Evolutionary conservation across 768 basidiomycete genomes (phyloP).

Genomic region (Suillus spraguei): DNA sequence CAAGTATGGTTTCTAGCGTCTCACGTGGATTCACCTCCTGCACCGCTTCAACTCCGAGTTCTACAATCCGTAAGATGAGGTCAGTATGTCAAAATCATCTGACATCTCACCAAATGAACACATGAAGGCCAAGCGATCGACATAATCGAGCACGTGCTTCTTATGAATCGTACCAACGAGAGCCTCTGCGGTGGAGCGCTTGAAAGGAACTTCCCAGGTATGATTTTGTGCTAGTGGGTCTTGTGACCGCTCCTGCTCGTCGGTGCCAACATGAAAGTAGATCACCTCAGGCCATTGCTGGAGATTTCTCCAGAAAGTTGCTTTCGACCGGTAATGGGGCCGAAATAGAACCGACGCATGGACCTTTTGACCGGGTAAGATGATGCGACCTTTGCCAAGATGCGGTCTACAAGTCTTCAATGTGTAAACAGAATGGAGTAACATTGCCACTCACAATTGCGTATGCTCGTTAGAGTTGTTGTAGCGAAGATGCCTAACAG

Average conservation of each 20-base stretch:
- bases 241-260: not conserved
- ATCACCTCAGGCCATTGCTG: constrained; percentile 29
- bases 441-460: constrained; percentile 15
- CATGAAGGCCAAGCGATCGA: constrained; percentile 34
- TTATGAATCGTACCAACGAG: constrained; percentile 16
- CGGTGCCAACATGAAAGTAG: not conserved
- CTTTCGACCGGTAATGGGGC: constrained; percentile 29
- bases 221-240: not conserved
- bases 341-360: constrained; percentile 35
- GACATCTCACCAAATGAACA: constrained; percentile 26
- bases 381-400: constrained; percentile 25
- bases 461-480: constrained; percentile 29
- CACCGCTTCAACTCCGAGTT: constrained; percentile 22
- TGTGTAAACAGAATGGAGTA: not conserved
- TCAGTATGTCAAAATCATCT: not conserved
- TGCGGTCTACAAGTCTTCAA: constrained; percentile 29
- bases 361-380: constrained; percentile 33
- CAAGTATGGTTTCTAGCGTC: not conserved
- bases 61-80: not conserved
- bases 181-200: constrained; percentile 20
- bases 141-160: constrained; percentile 14
- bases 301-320: constrained; percentile 24
- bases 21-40: not conserved
- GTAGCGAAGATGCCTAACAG: constrained; percentile 30
- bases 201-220: constrained; percentile 26